Percentiles rank a stretch among this genome's conserved stretches.
Evolutionary conservation across 139 green algal genomes (phyloP).

Genomic region (Chlorella sp.): DNA sequence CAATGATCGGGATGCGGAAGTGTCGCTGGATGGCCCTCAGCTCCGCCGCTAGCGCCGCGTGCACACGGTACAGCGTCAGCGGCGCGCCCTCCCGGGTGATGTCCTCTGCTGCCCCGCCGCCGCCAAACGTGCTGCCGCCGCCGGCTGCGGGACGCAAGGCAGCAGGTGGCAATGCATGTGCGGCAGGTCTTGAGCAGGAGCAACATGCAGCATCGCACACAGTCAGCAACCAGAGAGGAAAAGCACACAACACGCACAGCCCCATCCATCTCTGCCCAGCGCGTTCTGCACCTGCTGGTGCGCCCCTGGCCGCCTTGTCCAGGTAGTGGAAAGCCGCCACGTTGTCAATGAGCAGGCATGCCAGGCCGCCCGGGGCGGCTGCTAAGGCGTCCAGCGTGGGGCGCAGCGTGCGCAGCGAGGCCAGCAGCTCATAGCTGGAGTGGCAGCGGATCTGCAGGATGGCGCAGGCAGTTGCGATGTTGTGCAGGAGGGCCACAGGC

Average conservation of each 20-base stretch:
- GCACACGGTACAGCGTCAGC: slow-evolving; percentile 25
- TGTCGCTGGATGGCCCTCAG: slow-evolving; percentile 19
- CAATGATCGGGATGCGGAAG: slow-evolving; percentile 25
- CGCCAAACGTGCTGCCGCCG: neutral
- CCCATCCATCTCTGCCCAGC: too few species aligned
- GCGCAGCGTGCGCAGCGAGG: slow-evolving; percentile 42
- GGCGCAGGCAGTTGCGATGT: too few species aligned
- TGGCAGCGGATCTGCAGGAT: slow-evolving; percentile 41
- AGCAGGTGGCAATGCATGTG: too few species aligned
- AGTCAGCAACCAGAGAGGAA: too few species aligned
- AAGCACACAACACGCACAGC: too few species aligned
- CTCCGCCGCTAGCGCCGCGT: slow-evolving; percentile 1
- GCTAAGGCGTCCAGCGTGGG: slow-evolving; percentile 1
- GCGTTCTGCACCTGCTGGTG: neutral
- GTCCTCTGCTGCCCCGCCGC: neutral
- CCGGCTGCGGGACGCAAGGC: neutral
- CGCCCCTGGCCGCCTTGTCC: slow-evolving; percentile 33
- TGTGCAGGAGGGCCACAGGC: too few species aligned
- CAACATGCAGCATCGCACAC: too few species aligned
- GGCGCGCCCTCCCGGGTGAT: neutral
- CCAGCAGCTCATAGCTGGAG: slow-evolving; percentile 53
- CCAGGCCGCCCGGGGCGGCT: slow-evolving; percentile 25
- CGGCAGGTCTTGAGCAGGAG: too few species aligned
- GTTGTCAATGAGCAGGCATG: slow-evolving; percentile 54
- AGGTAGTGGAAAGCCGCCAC: slow-evolving; percentile 50